These are phyloP conservation scores for Peronosclerospora sorghi DNA, from an alignment of 352 stramenopile genomes.

Conservation along the genomic window DNA sequence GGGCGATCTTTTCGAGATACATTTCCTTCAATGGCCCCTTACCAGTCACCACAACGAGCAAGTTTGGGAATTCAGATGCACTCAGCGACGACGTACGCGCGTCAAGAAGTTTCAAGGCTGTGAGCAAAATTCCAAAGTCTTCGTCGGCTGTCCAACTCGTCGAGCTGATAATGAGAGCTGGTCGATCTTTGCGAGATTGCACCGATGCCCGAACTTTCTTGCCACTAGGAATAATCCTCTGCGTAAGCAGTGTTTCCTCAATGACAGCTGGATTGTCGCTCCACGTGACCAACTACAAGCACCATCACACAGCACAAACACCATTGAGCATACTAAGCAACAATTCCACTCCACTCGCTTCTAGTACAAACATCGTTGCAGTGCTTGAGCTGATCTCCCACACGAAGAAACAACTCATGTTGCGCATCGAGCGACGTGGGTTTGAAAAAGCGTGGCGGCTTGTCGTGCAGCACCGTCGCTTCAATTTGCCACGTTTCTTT, in stretches of 20 bases:
- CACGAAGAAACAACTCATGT: slow-evolving; percentile 85
- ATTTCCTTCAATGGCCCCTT: slow-evolving; percentile 92
- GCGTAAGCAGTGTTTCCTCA: slow-evolving; percentile 60
- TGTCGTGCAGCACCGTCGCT: slow-evolving; percentile 89
- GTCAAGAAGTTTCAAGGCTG: slow-evolving; percentile 82
- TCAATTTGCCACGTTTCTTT: slow-evolving; percentile 83
- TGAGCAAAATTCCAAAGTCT: slow-evolving; percentile 96
- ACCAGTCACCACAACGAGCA: slow-evolving; percentile 94
- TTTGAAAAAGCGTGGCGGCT: slow-evolving; percentile 90
- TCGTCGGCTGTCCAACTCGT: slow-evolving; percentile 99
- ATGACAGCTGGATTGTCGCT: slow-evolving; percentile 9
- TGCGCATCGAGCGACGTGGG: slow-evolving; percentile 68
- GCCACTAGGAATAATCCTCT: slow-evolving; percentile 13
- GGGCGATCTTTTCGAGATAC: slow-evolving; percentile 78
- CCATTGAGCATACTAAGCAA: neutral
- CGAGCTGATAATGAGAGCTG: slow-evolving; percentile 85
- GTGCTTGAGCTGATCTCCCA: slow-evolving; percentile 57
- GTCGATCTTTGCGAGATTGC: slow-evolving; percentile 35
- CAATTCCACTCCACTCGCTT: neutral
- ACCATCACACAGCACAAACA: neutral
- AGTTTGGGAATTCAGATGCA: slow-evolving; percentile 46
- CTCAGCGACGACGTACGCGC: slow-evolving; percentile 29
- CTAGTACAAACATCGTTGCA: slow-evolving; percentile 54
- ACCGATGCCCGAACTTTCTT: slow-evolving; percentile 20
- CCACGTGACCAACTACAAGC: slow-evolving; percentile 28